Evolutionary conservation across 306 rosid species (phyloP).

Genomic region (Lathyrus sativus): DNA sequence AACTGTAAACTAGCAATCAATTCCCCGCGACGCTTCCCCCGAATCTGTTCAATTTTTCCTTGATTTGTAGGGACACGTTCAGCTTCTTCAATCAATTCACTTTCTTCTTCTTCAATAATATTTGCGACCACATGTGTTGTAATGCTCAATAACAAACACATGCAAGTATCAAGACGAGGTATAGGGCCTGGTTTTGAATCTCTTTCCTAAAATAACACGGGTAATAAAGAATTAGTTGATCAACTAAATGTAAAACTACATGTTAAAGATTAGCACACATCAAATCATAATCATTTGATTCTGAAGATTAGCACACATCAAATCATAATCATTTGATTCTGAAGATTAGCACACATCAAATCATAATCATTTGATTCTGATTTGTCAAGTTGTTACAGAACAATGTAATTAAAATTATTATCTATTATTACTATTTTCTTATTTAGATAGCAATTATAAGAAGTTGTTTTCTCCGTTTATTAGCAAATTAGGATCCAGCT

Average conservation of each 20-base stretch:
- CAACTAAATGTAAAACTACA: slow-evolving; percentile 28
- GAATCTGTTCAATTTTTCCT: slow-evolving; percentile 54
- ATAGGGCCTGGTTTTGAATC: slow-evolving; percentile 76
- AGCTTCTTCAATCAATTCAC: slow-evolving; percentile 65
- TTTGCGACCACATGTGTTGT: slow-evolving; percentile 64
- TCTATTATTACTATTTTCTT: too few species aligned
- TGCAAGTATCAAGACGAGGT: slow-evolving; percentile 79
- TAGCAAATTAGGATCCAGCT: too few species aligned
- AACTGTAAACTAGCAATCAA: slow-evolving; percentile 72
- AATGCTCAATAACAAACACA: slow-evolving; percentile 79
- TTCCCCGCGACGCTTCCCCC: slow-evolving; percentile 65
- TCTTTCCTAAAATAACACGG: slow-evolving; percentile 63
- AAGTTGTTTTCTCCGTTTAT: too few species aligned
- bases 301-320: too few species aligned
- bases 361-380: too few species aligned
- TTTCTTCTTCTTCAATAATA: slow-evolving; percentile 88
- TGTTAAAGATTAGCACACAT: too few species aligned
- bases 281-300: too few species aligned
- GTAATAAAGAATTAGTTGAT: slow-evolving; percentile 7
- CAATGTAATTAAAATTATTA: too few species aligned
- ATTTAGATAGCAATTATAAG: too few species aligned
- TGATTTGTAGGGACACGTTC: slow-evolving; percentile 54
- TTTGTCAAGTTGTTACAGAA: too few species aligned
- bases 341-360: too few species aligned
- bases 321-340: too few species aligned